Conservation (phyloP, 2,329 filamentous ascomycete species). For the Nothopassalora personata region DNA sequence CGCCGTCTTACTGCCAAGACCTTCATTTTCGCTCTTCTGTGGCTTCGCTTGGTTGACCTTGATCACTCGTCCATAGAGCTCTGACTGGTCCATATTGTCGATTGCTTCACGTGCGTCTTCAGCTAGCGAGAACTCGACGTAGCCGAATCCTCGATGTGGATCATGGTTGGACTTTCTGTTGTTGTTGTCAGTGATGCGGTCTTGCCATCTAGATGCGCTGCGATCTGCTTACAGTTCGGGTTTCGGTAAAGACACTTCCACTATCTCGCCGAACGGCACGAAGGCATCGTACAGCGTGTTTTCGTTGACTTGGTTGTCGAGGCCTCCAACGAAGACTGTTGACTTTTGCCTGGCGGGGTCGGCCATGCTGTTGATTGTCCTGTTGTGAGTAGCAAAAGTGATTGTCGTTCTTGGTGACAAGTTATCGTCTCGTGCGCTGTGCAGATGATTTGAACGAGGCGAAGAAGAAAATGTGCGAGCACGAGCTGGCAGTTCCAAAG, state of each 20-base stretch:
- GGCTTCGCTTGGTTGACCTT: conserved; percentile 89
- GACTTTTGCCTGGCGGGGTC: conserved; percentile 73
- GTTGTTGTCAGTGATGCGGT: conserved; percentile 1
- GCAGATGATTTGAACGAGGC: background rate
- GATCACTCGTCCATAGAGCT: conserved; percentile 86
- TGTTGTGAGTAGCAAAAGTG: no score
- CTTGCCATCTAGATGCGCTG: background rate
- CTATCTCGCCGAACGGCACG: conserved; percentile 92
- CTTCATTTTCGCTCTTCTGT: conserved; percentile 81
- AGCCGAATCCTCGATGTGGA: conserved; percentile 86
- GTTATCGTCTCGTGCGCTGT: background rate
- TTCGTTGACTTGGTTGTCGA: conserved; percentile 71
- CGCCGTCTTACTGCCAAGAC: conserved; percentile 85
- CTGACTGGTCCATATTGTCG: conserved; percentile 97
- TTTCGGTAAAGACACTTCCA: conserved; percentile 84
- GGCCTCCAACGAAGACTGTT: conserved; percentile 86
- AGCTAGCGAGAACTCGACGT: conserved; percentile 85
- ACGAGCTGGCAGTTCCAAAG: background rate
- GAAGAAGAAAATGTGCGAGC: background rate
- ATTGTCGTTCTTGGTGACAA: background rate
- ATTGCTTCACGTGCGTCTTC: conserved; percentile 90
- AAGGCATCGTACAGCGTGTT: conserved; percentile 83
- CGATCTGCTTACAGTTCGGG: conserved; percentile 57
- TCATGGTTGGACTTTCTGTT: conserved; percentile 62
- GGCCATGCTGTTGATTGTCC: conserved; percentile 56